Base-by-base conservation (phyloP, 257 asterid species). In the Petunia secreta region DNA sequence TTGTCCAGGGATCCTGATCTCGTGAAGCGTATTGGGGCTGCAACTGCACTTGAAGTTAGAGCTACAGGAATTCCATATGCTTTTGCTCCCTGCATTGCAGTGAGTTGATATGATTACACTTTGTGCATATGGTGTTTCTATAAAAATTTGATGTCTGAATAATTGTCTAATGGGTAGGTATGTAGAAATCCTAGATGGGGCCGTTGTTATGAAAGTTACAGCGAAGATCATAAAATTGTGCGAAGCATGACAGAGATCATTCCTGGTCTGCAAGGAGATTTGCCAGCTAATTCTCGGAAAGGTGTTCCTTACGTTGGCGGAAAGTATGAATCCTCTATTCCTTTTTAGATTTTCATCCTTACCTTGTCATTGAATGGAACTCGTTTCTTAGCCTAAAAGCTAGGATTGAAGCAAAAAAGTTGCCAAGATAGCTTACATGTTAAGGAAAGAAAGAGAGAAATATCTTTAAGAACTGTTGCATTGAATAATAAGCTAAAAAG, bases 21-120 rank as follows among this genome's bases (percentile, higher is more conserved):
- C 10, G 16, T 90, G 86, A 92, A 89, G 87, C 88, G 89, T 80
- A 92, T 91, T 41, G 97, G 97, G 77, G 94, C 94, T 65, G 97
- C 97, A 8, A 92, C 97, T 78, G 97, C 97, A 50, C 86, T 88
- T 54, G 97, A 92, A 92, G 89, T 92, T 63, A 90, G 97, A 76
- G 97, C 97, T 44, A 92, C 97, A 0, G 97, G 97, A 80, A 92
- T 92, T 82, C 92, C 81, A n/a, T 90, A 92, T 44, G 90, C 88
- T n/a, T 90, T 92, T 62, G 87, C 97, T 16, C 97, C 97, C 63
- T 92, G 97, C 87, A 86, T 91, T 41, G 97, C 97, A 78, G 97
- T 91, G 82, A 85, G 79, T 66, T 13, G 54, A 40, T 65, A 10
- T 46, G 58, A 46, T 16, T 41, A 69, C 40, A 58, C 62, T 8